A percentile compares a stretch with the other conserved stretches of the same genome.
Conservation (phyloP, 2,329 filamentous ascomycete species). For the Penicillium sp. region DNA sequence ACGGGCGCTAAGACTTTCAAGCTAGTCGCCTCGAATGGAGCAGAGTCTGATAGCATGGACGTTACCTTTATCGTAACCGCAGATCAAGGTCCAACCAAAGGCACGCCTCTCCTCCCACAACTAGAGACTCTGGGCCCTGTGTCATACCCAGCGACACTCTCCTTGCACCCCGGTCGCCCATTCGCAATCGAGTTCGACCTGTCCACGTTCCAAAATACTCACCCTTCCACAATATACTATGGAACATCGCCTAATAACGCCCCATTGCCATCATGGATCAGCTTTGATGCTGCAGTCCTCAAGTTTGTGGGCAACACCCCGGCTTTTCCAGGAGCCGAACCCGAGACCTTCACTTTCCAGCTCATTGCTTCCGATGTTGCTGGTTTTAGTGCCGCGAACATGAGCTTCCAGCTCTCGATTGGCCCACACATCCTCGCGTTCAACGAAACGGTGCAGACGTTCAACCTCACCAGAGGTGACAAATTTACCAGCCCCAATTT, state of each 20-base stretch:
- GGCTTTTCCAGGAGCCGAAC: conserved; percentile 62
- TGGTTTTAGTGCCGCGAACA: conserved; percentile 69
- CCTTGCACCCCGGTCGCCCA: conserved; percentile 38
- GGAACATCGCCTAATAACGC: conserved; percentile 73
- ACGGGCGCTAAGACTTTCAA: conserved; percentile 62
- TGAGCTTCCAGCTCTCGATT: conserved; percentile 70
- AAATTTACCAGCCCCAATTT: conserved; percentile 56
- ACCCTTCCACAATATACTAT: conserved; percentile 66
- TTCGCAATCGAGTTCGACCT: conserved; percentile 72
- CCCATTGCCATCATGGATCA: conserved; percentile 82
- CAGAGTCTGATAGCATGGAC: conserved; percentile 63
- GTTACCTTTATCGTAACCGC: conserved; percentile 70
- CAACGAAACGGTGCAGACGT: conserved; percentile 54
- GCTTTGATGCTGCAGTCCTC: conserved; percentile 65
- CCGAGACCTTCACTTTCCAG: conserved; percentile 70
- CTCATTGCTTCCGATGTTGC: conserved; percentile 75
- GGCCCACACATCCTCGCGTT: conserved; percentile 69
- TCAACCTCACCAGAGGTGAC: conserved; percentile 58
- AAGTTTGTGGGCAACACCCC: conserved; percentile 72
- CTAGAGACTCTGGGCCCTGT: conserved; percentile 36
- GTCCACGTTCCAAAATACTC: conserved; percentile 63
- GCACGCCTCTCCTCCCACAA: conserved; percentile 37
- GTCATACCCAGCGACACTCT: conserved; percentile 40
- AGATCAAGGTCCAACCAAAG: conserved; percentile 37
- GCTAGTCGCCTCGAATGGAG: conserved; percentile 67